phyloP scores from a whole-genome alignment of 805 yeast genomes.

The Schwanniomyces vanrijiae region DNA sequence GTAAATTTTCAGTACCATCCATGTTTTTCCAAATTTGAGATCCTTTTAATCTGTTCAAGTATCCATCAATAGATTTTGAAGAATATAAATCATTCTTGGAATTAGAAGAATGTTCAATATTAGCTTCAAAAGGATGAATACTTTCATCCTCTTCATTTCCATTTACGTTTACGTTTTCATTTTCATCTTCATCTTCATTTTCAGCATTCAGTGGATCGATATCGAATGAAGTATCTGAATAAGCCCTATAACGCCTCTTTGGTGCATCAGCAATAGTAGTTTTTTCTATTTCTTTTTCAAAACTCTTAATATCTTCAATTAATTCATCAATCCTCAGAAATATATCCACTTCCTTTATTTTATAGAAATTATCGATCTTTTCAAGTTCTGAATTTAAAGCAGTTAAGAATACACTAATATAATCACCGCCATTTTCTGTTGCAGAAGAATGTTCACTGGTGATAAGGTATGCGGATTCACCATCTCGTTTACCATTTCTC shows the following conservation, averaged over 20 bases:
- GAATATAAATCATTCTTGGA: slow-evolving; percentile 5
- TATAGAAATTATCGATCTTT: slow-evolving; percentile 77
- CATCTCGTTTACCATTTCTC: slow-evolving; percentile 21
- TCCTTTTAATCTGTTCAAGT: slow-evolving; percentile 36
- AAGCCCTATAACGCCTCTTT: slow-evolving; percentile 10
- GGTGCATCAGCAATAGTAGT: slow-evolving; percentile 7
- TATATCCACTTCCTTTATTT: slow-evolving; percentile 60
- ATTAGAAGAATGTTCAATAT: slow-evolving; percentile 3
- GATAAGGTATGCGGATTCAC: slow-evolving; percentile 27
- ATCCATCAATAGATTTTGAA: slow-evolving; percentile 31
- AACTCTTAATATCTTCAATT: slow-evolving; percentile 61
- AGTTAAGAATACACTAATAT: slow-evolving; percentile 58
- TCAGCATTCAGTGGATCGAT: slow-evolving; percentile 22
- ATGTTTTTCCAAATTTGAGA: slow-evolving; percentile 31
- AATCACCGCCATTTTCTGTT: slow-evolving; percentile 34
- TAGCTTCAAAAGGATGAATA: slow-evolving; percentile 7
- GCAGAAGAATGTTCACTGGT: slow-evolving; percentile 27
- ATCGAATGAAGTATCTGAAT: slow-evolving; percentile 18
- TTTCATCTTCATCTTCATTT: slow-evolving; percentile 32
- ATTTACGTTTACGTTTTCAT: too few relatives aligned
- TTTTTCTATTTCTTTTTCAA: slow-evolving; percentile 41
- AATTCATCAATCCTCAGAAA: slow-evolving; percentile 55
- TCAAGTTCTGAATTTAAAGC: slow-evolving; percentile 76
- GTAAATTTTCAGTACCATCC: slow-evolving; percentile 22
- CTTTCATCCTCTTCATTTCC: slow-evolving; percentile 29